Percentiles rank a stretch among this genome's conserved stretches.
These are phyloP conservation scores for Acacia acuminata DNA, from an alignment of 306 rosid genomes.

Conservation along the genomic window DNA sequence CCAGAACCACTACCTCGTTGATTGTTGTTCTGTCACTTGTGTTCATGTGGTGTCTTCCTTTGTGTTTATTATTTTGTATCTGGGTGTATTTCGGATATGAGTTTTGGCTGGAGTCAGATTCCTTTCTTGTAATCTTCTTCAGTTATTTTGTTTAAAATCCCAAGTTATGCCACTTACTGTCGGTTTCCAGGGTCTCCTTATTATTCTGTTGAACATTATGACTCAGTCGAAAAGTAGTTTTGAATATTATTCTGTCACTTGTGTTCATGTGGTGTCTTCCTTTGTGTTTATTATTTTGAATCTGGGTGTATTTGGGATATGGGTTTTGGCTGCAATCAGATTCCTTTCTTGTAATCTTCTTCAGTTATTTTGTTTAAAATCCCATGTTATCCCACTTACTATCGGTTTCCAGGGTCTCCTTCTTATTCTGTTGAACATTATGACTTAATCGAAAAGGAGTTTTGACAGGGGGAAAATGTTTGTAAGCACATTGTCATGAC, in stretches of 20 bases:
- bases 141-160: not conserved
- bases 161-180: not conserved
- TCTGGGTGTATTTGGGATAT: not conserved
- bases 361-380: not conserved
- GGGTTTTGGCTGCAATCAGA: not conserved
- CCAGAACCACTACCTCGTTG: not conserved
- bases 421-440: not conserved
- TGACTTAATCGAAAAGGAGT: not conserved
- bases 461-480: conserved; percentile 1
- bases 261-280: not conserved
- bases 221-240: not conserved
- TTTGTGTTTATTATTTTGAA: not conserved
- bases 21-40: not conserved
- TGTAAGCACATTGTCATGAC: conserved; percentile 18
- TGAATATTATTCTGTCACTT: not conserved
- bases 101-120: not conserved
- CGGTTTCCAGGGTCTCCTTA: not conserved
- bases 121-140: not conserved
- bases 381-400: not conserved
- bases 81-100: not conserved
- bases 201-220: not conserved
- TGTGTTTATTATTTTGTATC: not conserved
- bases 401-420: not conserved
- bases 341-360: not conserved
- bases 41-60: not conserved